Percentiles rank a stretch among this genome's conserved stretches.
phyloP scores from a whole-genome alignment of 768 basidiomycete species.

The Crassisporium funariophilum region DNA sequence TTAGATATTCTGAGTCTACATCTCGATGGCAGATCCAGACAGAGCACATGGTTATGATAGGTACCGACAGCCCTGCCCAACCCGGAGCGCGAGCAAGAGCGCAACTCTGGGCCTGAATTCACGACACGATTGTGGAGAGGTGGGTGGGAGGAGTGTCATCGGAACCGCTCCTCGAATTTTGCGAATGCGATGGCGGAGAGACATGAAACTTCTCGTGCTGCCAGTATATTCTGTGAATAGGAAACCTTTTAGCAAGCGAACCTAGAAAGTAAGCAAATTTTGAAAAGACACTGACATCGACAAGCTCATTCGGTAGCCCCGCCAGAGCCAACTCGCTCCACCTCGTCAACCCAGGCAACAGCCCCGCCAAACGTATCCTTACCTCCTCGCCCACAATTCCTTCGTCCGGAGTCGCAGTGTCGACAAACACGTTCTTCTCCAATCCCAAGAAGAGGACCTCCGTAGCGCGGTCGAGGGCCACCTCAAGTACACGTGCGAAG shows the following conservation, averaged over 20 bases:
- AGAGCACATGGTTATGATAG: too few species aligned
- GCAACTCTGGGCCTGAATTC: background rate
- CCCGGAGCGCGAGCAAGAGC: too few species aligned
- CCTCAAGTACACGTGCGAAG: conserved; percentile 69
- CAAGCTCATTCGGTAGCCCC: conserved; percentile 74
- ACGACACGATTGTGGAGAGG: background rate
- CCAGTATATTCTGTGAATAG: conserved; percentile 56
- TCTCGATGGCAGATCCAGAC: too few species aligned
- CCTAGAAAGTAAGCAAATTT: conserved; percentile 1
- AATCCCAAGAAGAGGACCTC: conserved; percentile 65
- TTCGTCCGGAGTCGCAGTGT: conserved; percentile 3
- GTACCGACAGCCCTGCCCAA: too few species aligned
- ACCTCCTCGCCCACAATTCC: conserved; percentile 37
- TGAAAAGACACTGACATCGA: conserved; percentile 63
- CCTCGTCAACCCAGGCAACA: conserved; percentile 77
- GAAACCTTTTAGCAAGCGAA: background rate
- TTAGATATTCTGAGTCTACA: too few species aligned
- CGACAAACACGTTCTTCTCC: conserved; percentile 63
- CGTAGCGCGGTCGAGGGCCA: conserved; percentile 72
- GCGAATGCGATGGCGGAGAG: conserved; percentile 76
- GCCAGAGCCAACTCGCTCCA: conserved; percentile 76
- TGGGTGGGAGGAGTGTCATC: background rate
- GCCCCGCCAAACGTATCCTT: conserved; percentile 70
- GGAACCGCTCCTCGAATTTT: conserved; percentile 41
- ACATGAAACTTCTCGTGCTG: conserved; percentile 62